Base-by-base conservation (phyloP, 2,329 filamentous ascomycete species). In the Nemania bipapillata region DNA sequence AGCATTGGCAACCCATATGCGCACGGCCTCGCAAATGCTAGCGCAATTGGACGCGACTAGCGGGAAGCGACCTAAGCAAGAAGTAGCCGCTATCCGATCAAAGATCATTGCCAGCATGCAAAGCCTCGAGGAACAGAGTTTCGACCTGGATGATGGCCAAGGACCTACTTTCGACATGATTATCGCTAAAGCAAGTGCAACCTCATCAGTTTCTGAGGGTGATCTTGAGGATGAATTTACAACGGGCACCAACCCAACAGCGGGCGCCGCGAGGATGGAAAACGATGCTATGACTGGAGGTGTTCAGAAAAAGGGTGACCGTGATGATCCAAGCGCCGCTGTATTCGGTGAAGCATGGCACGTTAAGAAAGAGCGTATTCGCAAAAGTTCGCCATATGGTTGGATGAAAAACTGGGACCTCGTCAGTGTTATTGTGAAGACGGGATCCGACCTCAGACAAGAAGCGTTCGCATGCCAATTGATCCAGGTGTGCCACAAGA, bases 91-190 rank as follows among this genome's bases (percentile, higher is more conserved):
- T 7, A 96, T 96, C 78, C 87, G 93, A 73, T 90, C 92, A 47
- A 94, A 93, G 80, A 96, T 96, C 71, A 96, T 96, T 74, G 92
- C 92, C 2, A 95, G 92, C 79, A 96, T 96, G 93, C 92, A 96
- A 78, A 93, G 87, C 72, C 82, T 96, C 8, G 92, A 96, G 79
- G 93, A 96, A 79, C 91, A 95, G 78, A 94, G 90, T 77, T 96
- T 96, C 74, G 89, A 93, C 57, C 81, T 88, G 2, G 91, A 94
- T 70, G 91, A 94, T 57, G 83, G 83, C n/a, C 86, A 89, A 67
- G 86, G 88, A 0, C 91, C 92, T 20, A 94, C 90, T 0, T 95
- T 96, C 73, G 92, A 95, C 73, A 89, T 88, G 65, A 95, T 96
- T 76, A 93, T 96, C 80, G 91, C 91, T 26, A 91, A 91, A 76